Conservation (phyloP, 495 filamentous ascomycete genomes). For the Hypoxylon trugodes region DNA sequence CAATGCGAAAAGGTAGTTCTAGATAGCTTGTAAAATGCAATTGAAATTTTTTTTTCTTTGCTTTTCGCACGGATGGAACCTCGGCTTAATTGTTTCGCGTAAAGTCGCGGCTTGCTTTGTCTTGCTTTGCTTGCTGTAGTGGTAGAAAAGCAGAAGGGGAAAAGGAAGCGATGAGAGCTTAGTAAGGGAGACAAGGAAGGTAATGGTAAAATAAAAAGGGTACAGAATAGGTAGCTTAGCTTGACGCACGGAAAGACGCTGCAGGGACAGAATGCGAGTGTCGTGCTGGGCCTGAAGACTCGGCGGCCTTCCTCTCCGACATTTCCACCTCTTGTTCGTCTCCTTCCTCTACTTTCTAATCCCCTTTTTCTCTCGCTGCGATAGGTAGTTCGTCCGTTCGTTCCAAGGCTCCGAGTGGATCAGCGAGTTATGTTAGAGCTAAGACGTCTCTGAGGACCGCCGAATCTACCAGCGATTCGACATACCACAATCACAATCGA, state of each 20-base stretch:
- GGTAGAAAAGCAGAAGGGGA: background rate
- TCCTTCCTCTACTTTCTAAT: constrained; percentile 4
- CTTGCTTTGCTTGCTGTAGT: too few relatives aligned
- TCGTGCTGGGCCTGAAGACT: constrained; percentile 51
- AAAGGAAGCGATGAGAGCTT: constrained; percentile 16
- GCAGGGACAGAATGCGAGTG: constrained; percentile 55
- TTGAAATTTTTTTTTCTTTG: too few relatives aligned
- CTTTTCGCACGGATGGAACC: too few relatives aligned
- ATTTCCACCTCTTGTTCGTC: constrained; percentile 44
- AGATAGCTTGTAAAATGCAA: too few relatives aligned
- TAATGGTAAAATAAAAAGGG: constrained; percentile 16
- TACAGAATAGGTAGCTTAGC: constrained; percentile 22
- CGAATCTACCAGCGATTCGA: constrained; percentile 23
- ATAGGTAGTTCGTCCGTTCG: too few relatives aligned
- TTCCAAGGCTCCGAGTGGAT: background rate
- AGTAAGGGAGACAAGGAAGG: background rate
- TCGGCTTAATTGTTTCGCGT: too few relatives aligned
- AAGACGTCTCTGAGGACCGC: constrained; percentile 9
- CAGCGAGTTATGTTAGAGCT: constrained; percentile 5
- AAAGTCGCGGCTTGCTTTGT: too few relatives aligned
- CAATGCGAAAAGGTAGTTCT: too few relatives aligned
- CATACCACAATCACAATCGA: constrained; percentile 28
- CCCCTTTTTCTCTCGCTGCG: constrained; percentile 10
- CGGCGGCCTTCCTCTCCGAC: constrained; percentile 46
- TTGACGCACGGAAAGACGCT: constrained; percentile 59